phyloP scores from a whole-genome alignment of 495 filamentous ascomycete genomes.

The Cercophora sp. region DNA sequence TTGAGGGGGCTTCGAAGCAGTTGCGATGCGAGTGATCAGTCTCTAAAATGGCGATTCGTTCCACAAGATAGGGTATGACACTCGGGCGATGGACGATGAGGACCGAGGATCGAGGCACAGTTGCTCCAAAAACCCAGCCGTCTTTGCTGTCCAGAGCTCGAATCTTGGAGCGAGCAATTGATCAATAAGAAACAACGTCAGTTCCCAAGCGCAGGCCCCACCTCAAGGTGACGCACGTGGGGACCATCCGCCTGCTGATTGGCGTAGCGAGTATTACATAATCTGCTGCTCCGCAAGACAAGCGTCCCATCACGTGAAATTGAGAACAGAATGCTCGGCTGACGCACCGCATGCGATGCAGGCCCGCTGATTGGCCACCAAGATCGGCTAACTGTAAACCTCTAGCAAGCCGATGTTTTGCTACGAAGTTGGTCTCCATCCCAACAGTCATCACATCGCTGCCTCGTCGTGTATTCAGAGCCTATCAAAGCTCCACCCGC shows the following conservation, averaged over 20 bases:
- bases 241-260: conserved; percentile 11
- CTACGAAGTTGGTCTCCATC: conserved; percentile 9
- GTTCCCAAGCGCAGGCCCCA: background rate
- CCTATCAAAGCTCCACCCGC: background rate
- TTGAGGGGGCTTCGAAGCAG: no score
- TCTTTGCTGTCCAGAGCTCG: no score
- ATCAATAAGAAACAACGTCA: conserved; percentile 25
- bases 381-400: background rate
- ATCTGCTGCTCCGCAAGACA: no score
- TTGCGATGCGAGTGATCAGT: no score
- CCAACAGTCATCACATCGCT: conserved; percentile 1
- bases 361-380: background rate
- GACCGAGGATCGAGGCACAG: no score
- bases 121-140: no score
- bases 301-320: conserved; percentile 4
- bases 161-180: conserved; percentile 23
- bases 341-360: no score
- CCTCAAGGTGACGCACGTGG: conserved; percentile 20
- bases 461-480: background rate
- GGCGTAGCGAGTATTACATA: conserved; percentile 4
- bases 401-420: conserved; percentile 8
- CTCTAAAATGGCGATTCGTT: no score
- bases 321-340: no score
- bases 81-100: no score
- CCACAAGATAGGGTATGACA: no score